Evolutionary conservation across 495 filamentous ascomycete species (phyloP).

Genomic region (Achaetomiella virescens): DNA sequence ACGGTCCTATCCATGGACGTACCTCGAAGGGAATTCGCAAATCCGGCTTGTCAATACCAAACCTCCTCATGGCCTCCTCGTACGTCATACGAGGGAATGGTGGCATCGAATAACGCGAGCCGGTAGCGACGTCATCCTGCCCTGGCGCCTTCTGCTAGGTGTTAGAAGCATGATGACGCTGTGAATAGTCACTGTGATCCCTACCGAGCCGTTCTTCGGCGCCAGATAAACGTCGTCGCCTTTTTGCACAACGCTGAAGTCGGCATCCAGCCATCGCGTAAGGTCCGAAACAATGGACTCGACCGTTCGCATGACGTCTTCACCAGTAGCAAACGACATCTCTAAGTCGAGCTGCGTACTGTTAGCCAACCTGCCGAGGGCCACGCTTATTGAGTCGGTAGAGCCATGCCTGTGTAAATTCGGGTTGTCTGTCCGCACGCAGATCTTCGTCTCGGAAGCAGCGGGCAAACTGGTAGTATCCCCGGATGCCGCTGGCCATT

Average conservation of each 20-base stretch:
- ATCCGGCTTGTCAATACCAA: constrained; percentile 92
- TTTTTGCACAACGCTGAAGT: constrained; percentile 18
- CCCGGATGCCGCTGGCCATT: constrained; percentile 78
- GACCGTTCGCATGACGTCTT: constrained; percentile 65
- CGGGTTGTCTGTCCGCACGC: constrained; percentile 87
- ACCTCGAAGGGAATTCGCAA: constrained; percentile 53
- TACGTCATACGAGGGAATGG: constrained; percentile 53
- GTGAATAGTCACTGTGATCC: background rate
- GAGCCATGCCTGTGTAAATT: constrained; percentile 78
- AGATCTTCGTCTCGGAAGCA: constrained; percentile 97
- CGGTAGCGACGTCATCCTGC: background rate
- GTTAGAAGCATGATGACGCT: background rate
- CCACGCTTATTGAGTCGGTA: background rate
- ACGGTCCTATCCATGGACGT: constrained; percentile 8
- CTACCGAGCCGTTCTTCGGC: constrained; percentile 12
- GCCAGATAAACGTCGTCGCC: constrained; percentile 25
- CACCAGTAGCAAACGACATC: constrained; percentile 71
- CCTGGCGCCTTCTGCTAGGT: background rate
- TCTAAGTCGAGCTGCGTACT: constrained; percentile 73
- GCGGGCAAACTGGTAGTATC: constrained; percentile 86
- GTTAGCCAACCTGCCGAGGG: constrained; percentile 7
- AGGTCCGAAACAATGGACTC: constrained; percentile 58
- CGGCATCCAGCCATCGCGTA: constrained; percentile 43
- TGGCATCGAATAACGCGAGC: constrained; percentile 11
- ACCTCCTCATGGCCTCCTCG: constrained; percentile 67